Evolutionary conservation across 2,329 filamentous ascomycete genomes (phyloP).

Genomic region (Verticillium longisporum): DNA sequence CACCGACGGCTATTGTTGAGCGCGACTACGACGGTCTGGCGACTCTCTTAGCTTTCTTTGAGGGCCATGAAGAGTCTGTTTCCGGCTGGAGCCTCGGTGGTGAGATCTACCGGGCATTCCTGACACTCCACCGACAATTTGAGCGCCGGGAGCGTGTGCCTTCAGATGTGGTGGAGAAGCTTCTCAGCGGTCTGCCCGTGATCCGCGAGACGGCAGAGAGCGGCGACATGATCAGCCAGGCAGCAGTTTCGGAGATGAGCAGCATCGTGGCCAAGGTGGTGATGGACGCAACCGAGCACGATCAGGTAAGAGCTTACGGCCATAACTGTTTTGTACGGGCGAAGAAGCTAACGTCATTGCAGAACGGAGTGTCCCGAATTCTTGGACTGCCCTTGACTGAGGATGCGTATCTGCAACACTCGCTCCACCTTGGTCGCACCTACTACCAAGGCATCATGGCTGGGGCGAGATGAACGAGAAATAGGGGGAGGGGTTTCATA

Average conservation of each 20-base stretch:
- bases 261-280: constrained; percentile 63
- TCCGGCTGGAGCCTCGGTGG: constrained; percentile 73
- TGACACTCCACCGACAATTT: constrained; percentile 41
- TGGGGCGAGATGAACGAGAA: constrained; percentile 6
- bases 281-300: constrained; percentile 45
- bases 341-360: constrained; percentile 12
- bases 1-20: constrained; percentile 74
- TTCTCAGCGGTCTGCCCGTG: constrained; percentile 49
- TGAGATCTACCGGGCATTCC: constrained; percentile 65
- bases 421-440: constrained; percentile 59
- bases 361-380: constrained; percentile 41
- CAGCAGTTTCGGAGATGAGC: constrained; percentile 78
- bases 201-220: constrained; percentile 38
- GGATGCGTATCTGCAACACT: constrained; percentile 64
- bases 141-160: constrained; percentile 30
- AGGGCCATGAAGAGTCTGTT: constrained; percentile 53
- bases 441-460: constrained; percentile 63
- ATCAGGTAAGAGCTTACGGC: constrained; percentile 39
- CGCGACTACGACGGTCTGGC: constrained; percentile 68
- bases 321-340: not conserved
- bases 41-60: constrained; percentile 65
- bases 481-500: not conserved
- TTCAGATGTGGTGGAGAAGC: constrained; percentile 43
- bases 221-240: constrained; percentile 47
- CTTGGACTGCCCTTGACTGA: constrained; percentile 62